A percentile compares a stretch with the other conserved stretches of the same genome.
phyloP scores from a whole-genome alignment of 192 early-diverging fungal genomes.

The Coemansia sp. region DNA sequence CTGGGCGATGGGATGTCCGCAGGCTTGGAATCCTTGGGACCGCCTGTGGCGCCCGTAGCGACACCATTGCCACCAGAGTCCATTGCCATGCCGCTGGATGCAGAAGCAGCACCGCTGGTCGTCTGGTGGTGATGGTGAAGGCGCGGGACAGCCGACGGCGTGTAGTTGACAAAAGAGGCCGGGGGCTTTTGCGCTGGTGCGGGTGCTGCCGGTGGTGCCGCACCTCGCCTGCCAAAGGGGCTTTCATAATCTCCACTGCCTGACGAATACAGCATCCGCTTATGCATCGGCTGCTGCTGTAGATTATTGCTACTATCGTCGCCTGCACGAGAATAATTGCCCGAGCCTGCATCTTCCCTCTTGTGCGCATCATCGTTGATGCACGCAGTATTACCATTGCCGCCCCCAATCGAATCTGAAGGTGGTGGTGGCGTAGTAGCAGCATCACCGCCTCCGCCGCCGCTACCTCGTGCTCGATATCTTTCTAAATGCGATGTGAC shows the following conservation, averaged over 20 bases:
- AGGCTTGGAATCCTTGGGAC: not conserved
- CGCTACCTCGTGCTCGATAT: conserved; percentile 35
- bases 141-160: conserved; percentile 10
- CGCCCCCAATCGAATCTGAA: not conserved
- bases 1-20: not conserved
- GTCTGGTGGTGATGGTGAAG: not conserved
- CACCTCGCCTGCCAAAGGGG: conserved; percentile 1
- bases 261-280: conserved; percentile 4
- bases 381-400: not conserved
- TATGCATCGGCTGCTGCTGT: not conserved
- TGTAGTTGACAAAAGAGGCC: conserved; percentile 28
- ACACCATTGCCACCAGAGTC: not conserved
- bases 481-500: conserved; percentile 54
- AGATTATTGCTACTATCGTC: not conserved
- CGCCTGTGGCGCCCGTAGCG: not conserved
- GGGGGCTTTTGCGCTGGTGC: conserved; percentile 7
- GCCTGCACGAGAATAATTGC: not conserved
- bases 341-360: not conserved
- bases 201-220: not conserved
- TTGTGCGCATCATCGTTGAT: not conserved
- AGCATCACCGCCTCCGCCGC: not conserved
- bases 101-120: not conserved
- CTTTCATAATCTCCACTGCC: conserved; percentile 3
- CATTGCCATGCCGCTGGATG: not conserved
- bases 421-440: conserved; percentile 30